Evolutionary conservation across 1,284 basidiomycete species (phyloP).

Genomic region (Microbotryum intermedium): DNA sequence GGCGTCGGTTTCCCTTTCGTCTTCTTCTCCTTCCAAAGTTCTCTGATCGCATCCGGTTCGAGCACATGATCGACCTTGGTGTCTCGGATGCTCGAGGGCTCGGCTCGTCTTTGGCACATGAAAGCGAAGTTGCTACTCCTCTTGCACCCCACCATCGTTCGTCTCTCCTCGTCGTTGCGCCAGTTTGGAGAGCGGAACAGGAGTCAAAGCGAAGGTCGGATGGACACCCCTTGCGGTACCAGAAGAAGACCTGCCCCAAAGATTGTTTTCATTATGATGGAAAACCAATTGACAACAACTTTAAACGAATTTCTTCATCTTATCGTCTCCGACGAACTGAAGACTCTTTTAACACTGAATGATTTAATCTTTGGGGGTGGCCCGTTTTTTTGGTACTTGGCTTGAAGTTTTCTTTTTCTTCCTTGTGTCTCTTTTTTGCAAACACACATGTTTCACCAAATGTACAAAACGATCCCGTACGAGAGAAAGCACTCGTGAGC

Average conservation of each 20-base stretch:
- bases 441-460: background rate
- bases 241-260: background rate
- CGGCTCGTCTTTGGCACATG: conserved; percentile 8
- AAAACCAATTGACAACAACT: conserved; percentile 15
- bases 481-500: too few species aligned
- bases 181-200: background rate
- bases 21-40: background rate
- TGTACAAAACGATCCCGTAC: too few species aligned
- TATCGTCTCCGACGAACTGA: background rate
- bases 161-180: background rate
- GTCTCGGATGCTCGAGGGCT: too few species aligned
- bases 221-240: too few species aligned
- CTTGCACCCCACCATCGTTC: background rate
- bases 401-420: background rate
- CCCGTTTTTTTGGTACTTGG: background rate
- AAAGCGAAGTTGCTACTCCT: conserved; percentile 3
- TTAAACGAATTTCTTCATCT: conserved; percentile 26
- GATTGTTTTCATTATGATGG: conserved; percentile 7
- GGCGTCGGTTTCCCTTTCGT: background rate
- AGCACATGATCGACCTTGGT: background rate
- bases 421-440: background rate
- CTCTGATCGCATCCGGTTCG: background rate
- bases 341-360: conserved; percentile 25
- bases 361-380: background rate
- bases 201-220: background rate